These are phyloP conservation scores for Stentor roeselii DNA, from an alignment of 73 alveolate genomes.

Conservation along the genomic window DNA sequence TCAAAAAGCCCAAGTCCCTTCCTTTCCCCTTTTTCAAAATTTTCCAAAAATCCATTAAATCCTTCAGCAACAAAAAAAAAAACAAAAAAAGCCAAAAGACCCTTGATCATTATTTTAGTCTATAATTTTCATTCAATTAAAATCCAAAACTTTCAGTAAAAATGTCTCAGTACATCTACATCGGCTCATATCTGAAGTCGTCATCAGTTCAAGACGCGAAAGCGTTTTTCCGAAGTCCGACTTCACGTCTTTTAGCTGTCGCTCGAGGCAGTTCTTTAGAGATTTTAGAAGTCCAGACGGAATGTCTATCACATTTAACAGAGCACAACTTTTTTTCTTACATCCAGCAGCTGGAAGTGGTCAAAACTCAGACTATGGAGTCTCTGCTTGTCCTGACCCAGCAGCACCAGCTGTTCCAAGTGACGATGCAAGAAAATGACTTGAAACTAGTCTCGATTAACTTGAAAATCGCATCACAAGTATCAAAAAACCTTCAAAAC, in stretches of 20 bases:
- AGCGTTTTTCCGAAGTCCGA: not conserved
- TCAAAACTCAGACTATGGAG: not conserved
- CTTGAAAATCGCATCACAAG: not conserved
- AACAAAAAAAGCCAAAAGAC: no score
- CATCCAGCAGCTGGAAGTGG: not conserved
- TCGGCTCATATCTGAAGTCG: not conserved
- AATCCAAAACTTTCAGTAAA: no score
- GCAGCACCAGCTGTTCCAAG: not conserved
- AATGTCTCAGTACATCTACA: not conserved
- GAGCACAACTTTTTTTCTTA: not conserved
- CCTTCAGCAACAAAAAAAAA: no score
- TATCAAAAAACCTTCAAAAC: not conserved
- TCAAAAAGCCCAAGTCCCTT: no score
- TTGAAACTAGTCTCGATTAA: no score
- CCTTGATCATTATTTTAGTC: no score
- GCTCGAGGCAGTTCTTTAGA: not conserved
- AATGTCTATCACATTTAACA: not conserved
- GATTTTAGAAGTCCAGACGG: not conserved
- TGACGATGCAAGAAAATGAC: not conserved
- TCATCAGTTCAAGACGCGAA: not conserved
- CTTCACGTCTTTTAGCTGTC: not conserved
- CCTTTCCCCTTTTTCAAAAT: no score
- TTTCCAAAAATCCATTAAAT: no score
- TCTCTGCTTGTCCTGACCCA: not conserved
- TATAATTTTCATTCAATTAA: no score